These are phyloP conservation scores for Lodderomyces beijingensis DNA, from an alignment of 1,139 yeast species.

Conservation along the genomic window DNA sequence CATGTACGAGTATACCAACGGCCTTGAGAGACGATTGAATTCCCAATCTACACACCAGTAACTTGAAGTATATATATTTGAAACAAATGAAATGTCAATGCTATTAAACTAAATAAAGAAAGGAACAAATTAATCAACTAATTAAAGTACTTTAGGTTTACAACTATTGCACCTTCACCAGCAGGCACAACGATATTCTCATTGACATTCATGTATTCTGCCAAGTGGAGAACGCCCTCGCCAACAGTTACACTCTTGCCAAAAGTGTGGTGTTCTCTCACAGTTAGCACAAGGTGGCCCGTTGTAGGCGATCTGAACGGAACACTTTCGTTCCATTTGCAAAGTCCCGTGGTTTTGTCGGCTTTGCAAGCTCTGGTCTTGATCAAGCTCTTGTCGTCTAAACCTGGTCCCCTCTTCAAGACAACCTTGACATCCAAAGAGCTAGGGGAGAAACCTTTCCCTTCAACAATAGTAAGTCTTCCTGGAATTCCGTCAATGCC, in stretches of 20 bases:
- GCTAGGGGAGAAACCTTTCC: constrained; percentile 28
- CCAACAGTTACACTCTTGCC: constrained; percentile 71
- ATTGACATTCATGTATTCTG: constrained; percentile 32
- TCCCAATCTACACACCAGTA: no score
- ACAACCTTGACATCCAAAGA: constrained; percentile 48
- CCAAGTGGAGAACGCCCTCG: constrained; percentile 39
- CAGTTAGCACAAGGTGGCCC: constrained; percentile 53
- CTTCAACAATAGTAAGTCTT: constrained; percentile 45
- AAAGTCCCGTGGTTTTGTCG: constrained; percentile 38
- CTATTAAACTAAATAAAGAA: no score
- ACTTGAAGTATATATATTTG: no score
- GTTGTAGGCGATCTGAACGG: constrained; percentile 64
- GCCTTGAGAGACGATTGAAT: no score
- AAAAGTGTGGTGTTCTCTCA: constrained; percentile 67
- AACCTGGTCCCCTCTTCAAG: constrained; percentile 46
- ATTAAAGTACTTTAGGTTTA: constrained; percentile 27
- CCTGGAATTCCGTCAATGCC: constrained; percentile 47
- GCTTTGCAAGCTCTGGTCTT: constrained; percentile 62
- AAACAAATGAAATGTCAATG: no score
- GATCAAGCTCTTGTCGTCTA: constrained; percentile 55
- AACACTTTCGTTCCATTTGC: constrained; percentile 61
- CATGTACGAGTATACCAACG: no score
- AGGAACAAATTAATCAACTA: no score
- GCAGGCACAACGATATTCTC: constrained; percentile 26
- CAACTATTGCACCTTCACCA: constrained; percentile 27